A percentile compares a stretch with the other conserved stretches of the same genome.
Conservation (phyloP, 139 green algal species). For the Dunaliella primolecta region DNA sequence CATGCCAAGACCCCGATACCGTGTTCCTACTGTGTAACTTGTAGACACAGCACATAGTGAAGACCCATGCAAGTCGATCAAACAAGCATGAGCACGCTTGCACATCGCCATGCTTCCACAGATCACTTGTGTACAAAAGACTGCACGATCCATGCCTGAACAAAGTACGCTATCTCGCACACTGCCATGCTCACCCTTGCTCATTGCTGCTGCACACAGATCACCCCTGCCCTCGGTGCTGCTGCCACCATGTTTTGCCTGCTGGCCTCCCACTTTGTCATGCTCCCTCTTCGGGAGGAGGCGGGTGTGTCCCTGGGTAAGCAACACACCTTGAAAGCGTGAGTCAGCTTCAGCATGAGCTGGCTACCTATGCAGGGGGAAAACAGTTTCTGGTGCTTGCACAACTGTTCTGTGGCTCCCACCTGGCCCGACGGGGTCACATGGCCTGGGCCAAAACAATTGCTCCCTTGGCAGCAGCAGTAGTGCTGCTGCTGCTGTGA, state of each 20-base stretch:
- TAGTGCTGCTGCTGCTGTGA: too few relatives aligned
- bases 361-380: too few relatives aligned
- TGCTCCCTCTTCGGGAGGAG: constrained; percentile 72
- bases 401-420: too few relatives aligned
- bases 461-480: too few relatives aligned
- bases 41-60: neutral
- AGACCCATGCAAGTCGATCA: neutral
- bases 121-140: neutral
- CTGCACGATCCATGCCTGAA: neutral
- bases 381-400: too few relatives aligned
- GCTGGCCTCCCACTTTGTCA: constrained; percentile 64
- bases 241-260: constrained; percentile 27
- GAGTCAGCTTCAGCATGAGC: neutral
- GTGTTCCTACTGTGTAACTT: neutral
- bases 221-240: neutral
- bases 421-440: too few relatives aligned
- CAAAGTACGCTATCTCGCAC: neutral
- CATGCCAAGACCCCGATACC: neutral
- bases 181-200: neutral
- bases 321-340: too few relatives aligned
- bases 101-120: too few relatives aligned
- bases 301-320: constrained; percentile 63
- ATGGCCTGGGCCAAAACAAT: too few relatives aligned
- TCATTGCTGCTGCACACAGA: neutral
- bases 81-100: too few relatives aligned